Conservation (phyloP, 768 basidiomycete species). For the Rhodotorula toruloides region DNA sequence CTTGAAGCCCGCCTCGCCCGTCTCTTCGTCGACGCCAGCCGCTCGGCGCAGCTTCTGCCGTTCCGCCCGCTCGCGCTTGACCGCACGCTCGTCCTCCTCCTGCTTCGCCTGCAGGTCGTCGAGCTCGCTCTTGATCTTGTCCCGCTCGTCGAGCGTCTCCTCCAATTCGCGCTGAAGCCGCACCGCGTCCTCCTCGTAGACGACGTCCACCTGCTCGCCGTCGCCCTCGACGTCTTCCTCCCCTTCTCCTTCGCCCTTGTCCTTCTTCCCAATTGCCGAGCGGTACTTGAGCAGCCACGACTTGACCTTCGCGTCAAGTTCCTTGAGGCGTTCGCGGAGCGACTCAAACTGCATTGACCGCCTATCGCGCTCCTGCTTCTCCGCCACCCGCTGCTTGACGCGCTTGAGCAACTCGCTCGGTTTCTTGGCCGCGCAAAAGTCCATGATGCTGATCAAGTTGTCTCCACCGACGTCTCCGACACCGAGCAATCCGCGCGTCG, state of each 20-base stretch:
- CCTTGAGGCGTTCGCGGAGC: conserved; percentile 13
- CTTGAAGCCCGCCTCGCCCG: background rate
- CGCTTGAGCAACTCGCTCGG: conserved; percentile 29
- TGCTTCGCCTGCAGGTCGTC: conserved; percentile 16
- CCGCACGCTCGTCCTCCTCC: conserved; percentile 14
- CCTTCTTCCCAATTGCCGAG: background rate
- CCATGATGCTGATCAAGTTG: conserved; percentile 33
- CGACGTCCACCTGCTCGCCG: background rate
- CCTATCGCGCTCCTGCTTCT: conserved; percentile 33
- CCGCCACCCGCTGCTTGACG: conserved; percentile 29
- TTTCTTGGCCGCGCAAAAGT: conserved; percentile 32
- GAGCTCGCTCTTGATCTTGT: conserved; percentile 14
- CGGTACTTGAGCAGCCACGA: conserved; percentile 28
- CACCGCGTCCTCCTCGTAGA: background rate
- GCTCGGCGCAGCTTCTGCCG: background rate
- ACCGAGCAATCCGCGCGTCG: conserved; percentile 31
- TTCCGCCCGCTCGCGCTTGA: background rate
- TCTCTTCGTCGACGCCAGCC: background rate
- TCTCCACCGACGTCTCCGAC: conserved; percentile 34
- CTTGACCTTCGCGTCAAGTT: conserved; percentile 14
- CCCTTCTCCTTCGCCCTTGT: background rate
- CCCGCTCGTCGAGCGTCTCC: conserved; percentile 12
- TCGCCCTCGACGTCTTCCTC: background rate
- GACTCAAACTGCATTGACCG: conserved; percentile 1
- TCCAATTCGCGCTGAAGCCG: conserved; percentile 22